Evolutionary conservation across 2,329 filamentous ascomycete genomes (phyloP).

Genomic region (Lecanosticta acicola): DNA sequence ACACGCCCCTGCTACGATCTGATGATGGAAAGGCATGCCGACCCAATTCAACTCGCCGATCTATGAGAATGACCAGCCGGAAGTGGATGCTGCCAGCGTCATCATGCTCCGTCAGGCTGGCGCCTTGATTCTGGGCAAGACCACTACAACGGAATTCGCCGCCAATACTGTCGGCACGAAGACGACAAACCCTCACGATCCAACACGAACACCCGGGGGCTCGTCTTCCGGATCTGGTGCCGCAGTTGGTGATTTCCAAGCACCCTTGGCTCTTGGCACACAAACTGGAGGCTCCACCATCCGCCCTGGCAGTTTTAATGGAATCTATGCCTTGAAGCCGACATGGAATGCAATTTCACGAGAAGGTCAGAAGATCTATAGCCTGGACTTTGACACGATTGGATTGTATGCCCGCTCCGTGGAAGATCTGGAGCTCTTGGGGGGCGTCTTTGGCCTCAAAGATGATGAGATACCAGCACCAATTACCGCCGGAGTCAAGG

Average conservation of each 20-base stretch:
- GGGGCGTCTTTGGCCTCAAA: constrained; percentile 49
- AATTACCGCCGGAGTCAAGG: constrained; percentile 36
- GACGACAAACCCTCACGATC: constrained; percentile 54
- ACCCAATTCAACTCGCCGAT: constrained; percentile 53
- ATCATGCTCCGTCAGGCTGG: constrained; percentile 50
- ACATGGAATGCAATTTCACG: constrained; percentile 59
- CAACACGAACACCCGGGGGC: constrained; percentile 55
- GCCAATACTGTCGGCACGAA: constrained; percentile 47
- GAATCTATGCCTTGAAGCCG: constrained; percentile 60
- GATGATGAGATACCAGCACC: constrained; percentile 41
- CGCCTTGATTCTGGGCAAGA: constrained; percentile 55
- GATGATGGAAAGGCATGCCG: constrained; percentile 47
- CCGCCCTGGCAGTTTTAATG: constrained; percentile 60
- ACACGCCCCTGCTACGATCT: neutral
- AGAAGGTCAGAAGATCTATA: constrained; percentile 57
- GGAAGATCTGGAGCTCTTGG: constrained; percentile 53
- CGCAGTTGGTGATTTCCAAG: constrained; percentile 60
- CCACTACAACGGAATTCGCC: constrained; percentile 61
- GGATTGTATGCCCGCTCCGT: constrained; percentile 56
- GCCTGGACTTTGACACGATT: constrained; percentile 56
- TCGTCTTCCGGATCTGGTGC: constrained; percentile 63
- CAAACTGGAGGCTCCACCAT: constrained; percentile 63
- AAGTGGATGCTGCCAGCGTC: constrained; percentile 50
- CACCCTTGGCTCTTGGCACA: constrained; percentile 56
- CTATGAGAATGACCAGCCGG: constrained; percentile 42